Evolutionary conservation across 805 yeast genomes (phyloP).

Genomic region (Yarrowia sp.): DNA sequence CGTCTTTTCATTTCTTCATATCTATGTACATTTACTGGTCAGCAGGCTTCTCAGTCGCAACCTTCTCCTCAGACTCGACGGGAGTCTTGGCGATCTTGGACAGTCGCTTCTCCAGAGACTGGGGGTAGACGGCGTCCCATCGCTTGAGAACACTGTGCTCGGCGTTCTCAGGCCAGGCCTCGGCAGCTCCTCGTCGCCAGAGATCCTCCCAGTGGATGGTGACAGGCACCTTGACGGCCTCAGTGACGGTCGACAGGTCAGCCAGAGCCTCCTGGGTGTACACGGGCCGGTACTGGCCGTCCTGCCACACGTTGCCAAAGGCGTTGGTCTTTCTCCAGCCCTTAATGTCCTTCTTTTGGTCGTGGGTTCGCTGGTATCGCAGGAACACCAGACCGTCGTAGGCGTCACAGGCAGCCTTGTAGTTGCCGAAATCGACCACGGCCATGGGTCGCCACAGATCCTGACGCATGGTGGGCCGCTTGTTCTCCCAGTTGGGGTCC

Average conservation of each 20-base stretch:
- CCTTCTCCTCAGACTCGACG: background rate
- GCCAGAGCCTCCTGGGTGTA: slow-evolving; percentile 91
- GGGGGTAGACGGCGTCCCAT: slow-evolving; percentile 35
- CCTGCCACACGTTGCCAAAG: slow-evolving; percentile 83
- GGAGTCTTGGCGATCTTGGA: slow-evolving; percentile 10
- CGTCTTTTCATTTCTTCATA: background rate
- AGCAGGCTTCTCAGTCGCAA: background rate
- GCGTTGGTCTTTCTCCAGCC: slow-evolving; percentile 72
- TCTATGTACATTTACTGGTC: slow-evolving; percentile 36
- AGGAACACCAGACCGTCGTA: slow-evolving; percentile 77
- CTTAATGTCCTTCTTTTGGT: slow-evolving; percentile 64
- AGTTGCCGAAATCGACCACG: slow-evolving; percentile 69
- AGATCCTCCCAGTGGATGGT: slow-evolving; percentile 80
- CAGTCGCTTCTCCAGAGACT: slow-evolving; percentile 36
- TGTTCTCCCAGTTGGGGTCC: slow-evolving; percentile 89
- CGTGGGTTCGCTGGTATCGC: slow-evolving; percentile 73
- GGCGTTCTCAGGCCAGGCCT: slow-evolving; percentile 36
- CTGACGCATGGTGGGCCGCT: slow-evolving; percentile 76
- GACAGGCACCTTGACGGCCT: slow-evolving; percentile 58
- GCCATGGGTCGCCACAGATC: slow-evolving; percentile 94
- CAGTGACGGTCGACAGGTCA: slow-evolving; percentile 75
- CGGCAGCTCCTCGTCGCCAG: slow-evolving; percentile 83
- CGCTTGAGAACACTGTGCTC: slow-evolving; percentile 29
- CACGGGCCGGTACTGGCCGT: slow-evolving; percentile 88
- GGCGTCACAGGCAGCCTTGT: slow-evolving; percentile 72